Conservation (phyloP, 495 filamentous ascomycete genomes). For the Bryoglossum gracile region DNA sequence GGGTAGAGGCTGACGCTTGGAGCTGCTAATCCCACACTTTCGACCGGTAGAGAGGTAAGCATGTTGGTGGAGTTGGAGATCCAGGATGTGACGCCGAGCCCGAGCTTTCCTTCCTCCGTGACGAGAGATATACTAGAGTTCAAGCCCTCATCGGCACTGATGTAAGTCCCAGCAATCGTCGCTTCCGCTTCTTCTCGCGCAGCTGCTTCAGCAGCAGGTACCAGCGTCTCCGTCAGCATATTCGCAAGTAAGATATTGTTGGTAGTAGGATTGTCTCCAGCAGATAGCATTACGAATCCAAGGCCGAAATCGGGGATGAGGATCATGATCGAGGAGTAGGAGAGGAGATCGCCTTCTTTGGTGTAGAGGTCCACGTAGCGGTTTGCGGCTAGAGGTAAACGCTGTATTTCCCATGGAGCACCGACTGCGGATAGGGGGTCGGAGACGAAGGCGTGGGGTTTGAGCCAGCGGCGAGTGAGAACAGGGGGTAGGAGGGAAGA, state of each 20-base stretch:
- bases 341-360: constrained; percentile 44
- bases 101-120: constrained; percentile 31
- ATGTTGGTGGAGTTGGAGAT: constrained; percentile 44
- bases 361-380: constrained; percentile 40
- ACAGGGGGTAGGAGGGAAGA: constrained; percentile 37
- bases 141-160: constrained; percentile 10
- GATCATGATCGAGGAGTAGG: constrained; percentile 39
- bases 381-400: constrained; percentile 25
- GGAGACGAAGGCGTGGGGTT: constrained; percentile 43
- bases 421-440: constrained; percentile 40
- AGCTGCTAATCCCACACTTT: no score
- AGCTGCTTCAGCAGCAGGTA: constrained; percentile 31
- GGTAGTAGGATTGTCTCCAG: constrained; percentile 28
- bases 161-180: constrained; percentile 34
- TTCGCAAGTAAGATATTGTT: constrained; percentile 30
- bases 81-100: constrained; percentile 39
- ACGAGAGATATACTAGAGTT: constrained; percentile 33
- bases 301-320: constrained; percentile 47
- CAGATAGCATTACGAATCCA: constrained; percentile 44
- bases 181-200: constrained; percentile 32
- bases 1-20: constrained; percentile 36
- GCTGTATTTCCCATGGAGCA: constrained; percentile 52
- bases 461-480: constrained; percentile 50
- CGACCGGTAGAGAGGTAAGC: constrained; percentile 27
- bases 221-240: constrained; percentile 28